Evolutionary conservation across 2,329 filamentous ascomycete genomes (phyloP).

Genomic region (Colletotrichum lupini): DNA sequence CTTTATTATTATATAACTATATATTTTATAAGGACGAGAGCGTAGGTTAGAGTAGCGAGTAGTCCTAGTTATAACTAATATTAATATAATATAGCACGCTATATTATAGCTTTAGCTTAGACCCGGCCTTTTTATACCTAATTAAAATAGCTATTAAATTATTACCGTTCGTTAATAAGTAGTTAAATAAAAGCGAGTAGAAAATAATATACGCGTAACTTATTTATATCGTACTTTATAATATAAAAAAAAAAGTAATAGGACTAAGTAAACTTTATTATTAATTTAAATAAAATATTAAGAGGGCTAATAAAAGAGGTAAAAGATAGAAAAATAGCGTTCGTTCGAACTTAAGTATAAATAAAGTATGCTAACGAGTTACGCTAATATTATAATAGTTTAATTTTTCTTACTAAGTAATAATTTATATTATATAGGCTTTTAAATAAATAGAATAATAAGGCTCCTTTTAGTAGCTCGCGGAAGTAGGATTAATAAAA

Average conservation of each 20-base stretch:
- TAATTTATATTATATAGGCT: background rate
- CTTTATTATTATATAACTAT: too few species aligned
- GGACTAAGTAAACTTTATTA: background rate
- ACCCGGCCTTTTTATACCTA: too few species aligned
- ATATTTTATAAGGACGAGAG: too few species aligned
- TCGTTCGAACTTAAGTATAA: background rate
- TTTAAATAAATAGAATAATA: too few species aligned
- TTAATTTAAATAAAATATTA: background rate
- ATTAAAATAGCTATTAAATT: background rate
- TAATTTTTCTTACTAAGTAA: too few species aligned
- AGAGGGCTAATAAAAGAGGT: background rate
- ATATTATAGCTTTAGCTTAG: too few species aligned
- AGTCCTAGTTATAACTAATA: too few species aligned
- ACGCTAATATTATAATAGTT: too few species aligned
- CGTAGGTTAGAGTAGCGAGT: too few species aligned
- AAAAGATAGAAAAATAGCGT: conserved; percentile 11
- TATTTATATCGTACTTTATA: background rate
- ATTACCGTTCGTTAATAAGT: background rate
- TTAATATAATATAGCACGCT: too few species aligned
- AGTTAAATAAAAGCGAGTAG: background rate
- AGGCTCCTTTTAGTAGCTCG: background rate
- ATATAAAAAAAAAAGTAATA: background rate
- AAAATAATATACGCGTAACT: background rate
- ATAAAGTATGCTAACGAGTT: background rate
- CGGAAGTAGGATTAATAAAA: background rate